Conservation (phyloP, 495 filamentous ascomycete species). For the Alectoria sarmentosa region DNA sequence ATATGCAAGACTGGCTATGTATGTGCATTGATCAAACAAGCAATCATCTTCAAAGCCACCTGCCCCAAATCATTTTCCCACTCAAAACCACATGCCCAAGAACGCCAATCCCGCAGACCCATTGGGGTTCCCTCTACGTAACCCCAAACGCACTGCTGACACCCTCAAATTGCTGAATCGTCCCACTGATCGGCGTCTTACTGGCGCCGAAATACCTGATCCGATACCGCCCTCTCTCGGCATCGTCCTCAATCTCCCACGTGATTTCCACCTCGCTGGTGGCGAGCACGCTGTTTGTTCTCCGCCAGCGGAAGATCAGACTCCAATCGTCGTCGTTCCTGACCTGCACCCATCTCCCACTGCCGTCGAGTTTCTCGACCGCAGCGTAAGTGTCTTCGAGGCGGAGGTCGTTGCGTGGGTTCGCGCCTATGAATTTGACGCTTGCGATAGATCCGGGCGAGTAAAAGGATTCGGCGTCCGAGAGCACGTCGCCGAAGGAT, state of each 20-base stretch:
- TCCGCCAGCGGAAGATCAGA: conserved; percentile 72
- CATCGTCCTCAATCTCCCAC: conserved; percentile 67
- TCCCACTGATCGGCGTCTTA: conserved; percentile 64
- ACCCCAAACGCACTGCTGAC: conserved; percentile 57
- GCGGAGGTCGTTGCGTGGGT: conserved; percentile 80
- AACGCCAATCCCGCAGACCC: background rate
- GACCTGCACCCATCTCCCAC: conserved; percentile 54
- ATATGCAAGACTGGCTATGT: background rate
- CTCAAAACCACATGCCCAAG: background rate
- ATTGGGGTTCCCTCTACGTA: background rate
- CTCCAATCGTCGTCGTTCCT: conserved; percentile 74
- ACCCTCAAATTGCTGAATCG: conserved; percentile 46
- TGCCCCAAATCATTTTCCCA: too few relatives aligned
- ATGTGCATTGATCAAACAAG: background rate
- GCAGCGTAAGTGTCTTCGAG: conserved; percentile 73
- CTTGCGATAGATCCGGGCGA: conserved; percentile 49
- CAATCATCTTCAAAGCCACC: too few relatives aligned
- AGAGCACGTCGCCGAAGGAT: conserved; percentile 64
- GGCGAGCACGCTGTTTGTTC: conserved; percentile 62
- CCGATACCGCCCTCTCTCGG: conserved; percentile 65
- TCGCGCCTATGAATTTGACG: conserved; percentile 76
- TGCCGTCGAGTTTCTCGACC: conserved; percentile 56
- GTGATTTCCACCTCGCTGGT: conserved; percentile 71
- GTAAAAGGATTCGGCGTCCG: conserved; percentile 47
- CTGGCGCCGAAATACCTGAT: conserved; percentile 81